These are phyloP conservation scores for Cyclotella sp. DNA, from an alignment of 108 stramenopile species.

Conservation along the genomic window DNA sequence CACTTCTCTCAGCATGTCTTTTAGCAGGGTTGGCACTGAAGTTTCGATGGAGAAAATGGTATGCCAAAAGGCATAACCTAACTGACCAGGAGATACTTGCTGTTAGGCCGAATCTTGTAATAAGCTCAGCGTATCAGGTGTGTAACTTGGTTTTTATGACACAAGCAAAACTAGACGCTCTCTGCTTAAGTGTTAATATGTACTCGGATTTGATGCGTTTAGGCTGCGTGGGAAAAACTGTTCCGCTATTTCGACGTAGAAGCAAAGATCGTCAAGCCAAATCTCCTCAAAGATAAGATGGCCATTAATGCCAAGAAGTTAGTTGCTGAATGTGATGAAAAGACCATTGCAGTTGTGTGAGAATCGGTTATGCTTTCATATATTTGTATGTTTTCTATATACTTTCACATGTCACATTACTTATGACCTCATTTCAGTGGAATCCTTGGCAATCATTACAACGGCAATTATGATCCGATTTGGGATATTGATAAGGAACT, in stretches of 20 bases:
- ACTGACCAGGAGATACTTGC: slow-evolving; percentile 38
- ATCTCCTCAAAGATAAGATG: slow-evolving; percentile 38
- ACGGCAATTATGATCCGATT: slow-evolving; percentile 63
- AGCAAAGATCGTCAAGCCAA: slow-evolving; percentile 38
- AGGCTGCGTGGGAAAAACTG: slow-evolving; percentile 41
- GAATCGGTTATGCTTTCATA: neutral
- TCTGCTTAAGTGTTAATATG: neutral
- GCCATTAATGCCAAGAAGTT: slow-evolving; percentile 34
- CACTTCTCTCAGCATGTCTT: slow-evolving; percentile 18
- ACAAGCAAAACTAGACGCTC: neutral
- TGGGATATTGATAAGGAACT: slow-evolving; percentile 54
- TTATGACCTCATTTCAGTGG: slow-evolving; percentile 7
- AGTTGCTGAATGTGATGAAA: slow-evolving; percentile 54
- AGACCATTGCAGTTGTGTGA: slow-evolving; percentile 63
- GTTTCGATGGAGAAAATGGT: slow-evolving; percentile 61
- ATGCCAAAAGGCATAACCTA: slow-evolving; percentile 29
- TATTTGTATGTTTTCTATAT: too few relatives aligned
- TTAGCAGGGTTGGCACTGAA: slow-evolving; percentile 53
- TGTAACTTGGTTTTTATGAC: neutral
- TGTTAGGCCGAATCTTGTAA: slow-evolving; percentile 60
- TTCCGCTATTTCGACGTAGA: slow-evolving; percentile 67
- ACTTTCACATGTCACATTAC: neutral
- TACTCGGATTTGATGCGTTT: neutral
- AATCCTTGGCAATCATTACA: slow-evolving; percentile 62
- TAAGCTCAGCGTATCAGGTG: slow-evolving; percentile 59